These are phyloP conservation scores for Phanerochaete sordida DNA, from an alignment of 768 basidiomycete species.

Conservation along the genomic window DNA sequence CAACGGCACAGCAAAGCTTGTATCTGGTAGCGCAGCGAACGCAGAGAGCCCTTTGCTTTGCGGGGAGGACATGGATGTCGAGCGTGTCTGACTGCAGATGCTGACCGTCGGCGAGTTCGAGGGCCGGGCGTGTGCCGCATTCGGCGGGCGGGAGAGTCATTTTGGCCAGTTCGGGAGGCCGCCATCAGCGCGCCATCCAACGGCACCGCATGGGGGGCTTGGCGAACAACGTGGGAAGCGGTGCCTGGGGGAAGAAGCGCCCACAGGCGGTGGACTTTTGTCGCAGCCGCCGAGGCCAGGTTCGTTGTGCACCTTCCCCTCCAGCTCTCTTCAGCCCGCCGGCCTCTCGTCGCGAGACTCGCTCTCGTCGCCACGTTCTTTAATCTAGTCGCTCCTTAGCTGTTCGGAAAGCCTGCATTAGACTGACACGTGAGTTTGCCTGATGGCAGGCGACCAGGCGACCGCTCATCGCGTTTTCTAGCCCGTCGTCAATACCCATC, in stretches of 20 bases:
- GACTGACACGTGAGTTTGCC: neutral
- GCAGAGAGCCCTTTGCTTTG: no score
- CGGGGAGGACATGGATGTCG: no score
- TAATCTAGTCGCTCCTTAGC: neutral
- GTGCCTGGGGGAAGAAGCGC: neutral
- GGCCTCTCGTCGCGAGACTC: neutral
- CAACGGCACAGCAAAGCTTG: no score
- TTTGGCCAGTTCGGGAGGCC: neutral
- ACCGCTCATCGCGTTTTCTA: neutral
- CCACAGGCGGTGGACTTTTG: neutral
- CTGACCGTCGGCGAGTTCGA: no score
- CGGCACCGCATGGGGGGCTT: neutral
- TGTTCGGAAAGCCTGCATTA: neutral
- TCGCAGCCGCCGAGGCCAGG: neutral
- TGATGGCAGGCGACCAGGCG: neutral
- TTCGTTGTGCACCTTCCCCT: neutral
- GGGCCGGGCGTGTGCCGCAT: no score
- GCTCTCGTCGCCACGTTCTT: neutral
- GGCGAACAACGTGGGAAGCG: neutral
- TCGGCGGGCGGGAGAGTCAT: neutral
- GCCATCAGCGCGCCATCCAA: neutral
- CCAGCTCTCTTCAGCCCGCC: neutral
- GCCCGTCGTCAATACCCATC: constrained; percentile 1
- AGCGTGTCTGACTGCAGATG: no score
- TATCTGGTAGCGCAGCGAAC: no score